Percentiles rank a stretch among this genome's conserved stretches.
phyloP scores from a whole-genome alignment of 768 basidiomycete genomes.

The Auriscalpium vulgare region DNA sequence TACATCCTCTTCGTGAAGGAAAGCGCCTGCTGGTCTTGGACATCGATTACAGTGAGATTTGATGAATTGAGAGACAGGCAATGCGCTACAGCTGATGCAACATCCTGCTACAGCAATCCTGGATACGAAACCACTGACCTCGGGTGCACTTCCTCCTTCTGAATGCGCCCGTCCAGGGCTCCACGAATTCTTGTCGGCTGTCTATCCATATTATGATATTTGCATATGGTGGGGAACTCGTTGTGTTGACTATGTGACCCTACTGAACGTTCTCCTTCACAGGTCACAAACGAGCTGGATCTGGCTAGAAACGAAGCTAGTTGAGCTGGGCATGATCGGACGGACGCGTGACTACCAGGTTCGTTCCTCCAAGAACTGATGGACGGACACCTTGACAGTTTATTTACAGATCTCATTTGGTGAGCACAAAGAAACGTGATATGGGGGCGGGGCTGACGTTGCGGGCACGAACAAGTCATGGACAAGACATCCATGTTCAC shows the following conservation, averaged over 20 bases:
- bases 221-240: constrained; percentile 60
- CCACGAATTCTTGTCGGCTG: constrained; percentile 74
- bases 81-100: neutral
- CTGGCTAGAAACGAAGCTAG: constrained; percentile 83
- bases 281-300: constrained; percentile 86
- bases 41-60: constrained; percentile 71
- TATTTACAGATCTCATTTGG: constrained; percentile 52
- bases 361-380: neutral
- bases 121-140: constrained; percentile 80
- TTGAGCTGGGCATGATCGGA: constrained; percentile 81
- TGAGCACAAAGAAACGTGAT: constrained; percentile 16
- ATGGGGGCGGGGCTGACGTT: neutral
- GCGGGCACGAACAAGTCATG: constrained; percentile 40
- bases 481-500: constrained; percentile 89
- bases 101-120: constrained; percentile 49
- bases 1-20: constrained; percentile 65
- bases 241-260: neutral
- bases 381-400: neutral
- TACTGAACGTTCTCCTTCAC: neutral
- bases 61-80: neutral
- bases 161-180: constrained; percentile 81
- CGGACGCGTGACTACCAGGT: constrained; percentile 65
- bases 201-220: constrained; percentile 83
- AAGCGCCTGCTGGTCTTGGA: constrained; percentile 83
- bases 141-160: constrained; percentile 66